phyloP scores from a whole-genome alignment of 352 stramenopile genomes.

The Phytophthora vignae region DNA sequence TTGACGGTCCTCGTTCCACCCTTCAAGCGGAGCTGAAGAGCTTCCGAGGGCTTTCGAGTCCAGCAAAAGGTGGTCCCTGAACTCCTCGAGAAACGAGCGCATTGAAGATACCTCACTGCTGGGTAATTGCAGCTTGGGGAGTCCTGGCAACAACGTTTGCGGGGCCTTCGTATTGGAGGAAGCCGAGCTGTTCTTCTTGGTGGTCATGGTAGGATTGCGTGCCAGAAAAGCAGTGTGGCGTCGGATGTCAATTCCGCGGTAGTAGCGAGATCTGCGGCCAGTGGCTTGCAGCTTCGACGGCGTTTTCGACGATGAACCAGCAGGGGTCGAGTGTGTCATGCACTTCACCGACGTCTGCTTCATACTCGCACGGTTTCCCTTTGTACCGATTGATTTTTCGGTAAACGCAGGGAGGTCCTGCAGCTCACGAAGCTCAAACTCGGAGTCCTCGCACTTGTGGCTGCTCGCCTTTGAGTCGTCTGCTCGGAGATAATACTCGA shows the following conservation, averaged over 20 bases:
- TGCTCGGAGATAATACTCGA: conserved; percentile 32
- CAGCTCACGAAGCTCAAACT: conserved; percentile 18
- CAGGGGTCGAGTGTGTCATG: not conserved
- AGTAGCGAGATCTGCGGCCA: conserved; percentile 27
- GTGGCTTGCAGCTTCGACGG: conserved; percentile 10
- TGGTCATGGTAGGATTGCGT: conserved; percentile 26
- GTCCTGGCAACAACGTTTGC: conserved; percentile 33
- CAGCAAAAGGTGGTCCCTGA: conserved; percentile 53
- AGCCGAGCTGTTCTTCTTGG: conserved; percentile 8
- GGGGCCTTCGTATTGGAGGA: conserved; percentile 17
- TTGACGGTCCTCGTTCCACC: conserved; percentile 41
- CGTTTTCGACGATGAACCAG: not conserved
- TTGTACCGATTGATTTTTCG: not conserved
- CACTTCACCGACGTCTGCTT: conserved; percentile 3
- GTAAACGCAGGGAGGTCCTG: conserved; percentile 2
- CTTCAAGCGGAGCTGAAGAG: conserved; percentile 17
- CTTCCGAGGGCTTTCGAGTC: conserved; percentile 39
- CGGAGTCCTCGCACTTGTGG: not conserved
- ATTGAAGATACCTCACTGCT: conserved; percentile 44
- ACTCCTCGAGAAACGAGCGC: conserved; percentile 54
- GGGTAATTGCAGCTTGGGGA: conserved; percentile 52
- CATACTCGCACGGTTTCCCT: not conserved
- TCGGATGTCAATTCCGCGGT: conserved; percentile 26
- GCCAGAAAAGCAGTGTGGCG: conserved; percentile 28
- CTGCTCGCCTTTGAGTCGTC: conserved; percentile 10